Base-by-base conservation (phyloP, 768 basidiomycete genomes). In the Kwoniella dejecticola region DNA sequence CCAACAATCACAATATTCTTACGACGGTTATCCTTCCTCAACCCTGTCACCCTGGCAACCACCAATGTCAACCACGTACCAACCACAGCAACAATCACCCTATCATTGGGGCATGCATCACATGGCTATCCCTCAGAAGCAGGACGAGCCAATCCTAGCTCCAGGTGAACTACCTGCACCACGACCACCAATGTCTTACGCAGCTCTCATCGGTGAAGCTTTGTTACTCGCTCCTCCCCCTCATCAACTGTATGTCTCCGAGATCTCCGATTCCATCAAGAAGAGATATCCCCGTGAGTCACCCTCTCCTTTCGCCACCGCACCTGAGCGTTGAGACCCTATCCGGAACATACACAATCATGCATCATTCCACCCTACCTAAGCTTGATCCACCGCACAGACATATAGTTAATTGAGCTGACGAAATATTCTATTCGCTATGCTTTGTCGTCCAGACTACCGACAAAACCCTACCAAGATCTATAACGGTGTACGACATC, bases 401-500 rank as follows among this genome's bases (percentile, higher is more conserved):
- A 27, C 26, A 19, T 4, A 15, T 17, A 7, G 33, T 7, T 36
- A 15, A 36, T 15, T 24, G 41, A 38, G 59, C 59, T 60, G 62
- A 55, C 55, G 53, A 44, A 15, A 62, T 52, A 7, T 17, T 41
- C 54, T 24, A 38, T 38, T 21, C 31, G 45, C 61, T 67, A 30
- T 64, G 38, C 15, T n/a, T n/a, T n/a, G n/a, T n/a, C n/a, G 23
- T 7, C 1, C 52, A 76, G 74, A 73, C 62, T 76, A 76, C 57
- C 71, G 74, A 29, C 74, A 76, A 42, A 72, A 79, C 69, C 76
- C 77, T 1, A 64, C 72, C 38, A 70, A 77, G 57, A 71, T 79
- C 45, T 79, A 79, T 71, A 77, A 79, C 65, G 77, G 77, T 15
- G 71, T 79, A 41, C 69, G 77, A 27, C 77, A 79, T 62, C 71